Base-by-base conservation (phyloP, 2,329 filamentous ascomycete genomes). In the Pyrenochaeta sp. region DNA sequence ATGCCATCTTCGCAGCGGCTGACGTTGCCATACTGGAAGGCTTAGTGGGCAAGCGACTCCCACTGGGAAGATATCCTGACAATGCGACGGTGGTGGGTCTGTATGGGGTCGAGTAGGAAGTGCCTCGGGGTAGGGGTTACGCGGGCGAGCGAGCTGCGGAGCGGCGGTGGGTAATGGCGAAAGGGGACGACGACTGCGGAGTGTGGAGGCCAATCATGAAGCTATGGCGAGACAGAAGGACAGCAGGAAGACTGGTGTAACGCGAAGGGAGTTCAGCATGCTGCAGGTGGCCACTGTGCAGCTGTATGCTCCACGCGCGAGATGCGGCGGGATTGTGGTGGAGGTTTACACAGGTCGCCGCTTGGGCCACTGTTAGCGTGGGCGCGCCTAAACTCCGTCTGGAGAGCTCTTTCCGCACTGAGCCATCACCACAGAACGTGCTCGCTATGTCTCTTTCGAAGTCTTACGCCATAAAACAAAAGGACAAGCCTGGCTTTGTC, bases 1-100 rank as follows among this genome's bases (percentile, higher is more conserved):
- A 75, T 47, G 75, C 73, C 75, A 78, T 78, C 59, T 76, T 77
- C 36, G 69, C 62, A 36, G 68, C 62, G 46, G 71, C 61, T 34
- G 72, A 69, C 45, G 60, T 47, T 39, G 60, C 60, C 62, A 71
- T 65, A 60, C 60, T 65, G 61, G 69, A 46, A 49, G 61, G 68
- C 49, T 57, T 61, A 8, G 36, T 39, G 59, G 66, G 68, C 68
- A 68, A 72, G 69, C 68, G 69, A 51, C 67, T 73, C 68, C 71
- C 74, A 72, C 72, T 65, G 59, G 65, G 64, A 30, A 64, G 50
- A 45, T 65, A 68, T 51, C 66, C 68, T 50, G 68, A 67, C 71
- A 72, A 72, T 64, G 66, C 66, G 64, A 64, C 66, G 64, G 59
- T 49, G 55, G 46, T 52, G 49, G 45, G 56, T 30, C 52, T 47